Conservation (phyloP, 345 rosid genomes). For the Lumnitzera racemosa region DNA sequence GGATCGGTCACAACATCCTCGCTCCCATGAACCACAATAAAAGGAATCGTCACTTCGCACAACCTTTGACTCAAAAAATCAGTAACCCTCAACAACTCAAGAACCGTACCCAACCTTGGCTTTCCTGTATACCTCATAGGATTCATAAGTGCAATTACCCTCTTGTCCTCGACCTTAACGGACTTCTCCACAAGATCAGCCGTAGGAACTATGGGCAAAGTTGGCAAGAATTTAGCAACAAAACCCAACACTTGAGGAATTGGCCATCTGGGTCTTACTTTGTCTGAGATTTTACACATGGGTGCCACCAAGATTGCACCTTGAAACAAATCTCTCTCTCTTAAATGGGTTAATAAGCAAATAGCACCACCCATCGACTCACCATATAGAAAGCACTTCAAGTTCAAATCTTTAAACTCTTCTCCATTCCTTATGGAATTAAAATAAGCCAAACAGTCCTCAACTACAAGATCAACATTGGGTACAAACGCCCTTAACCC, state of each 20-base stretch:
- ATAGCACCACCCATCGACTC: constrained; percentile 91
- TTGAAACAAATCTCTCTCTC: constrained; percentile 40
- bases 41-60: constrained; percentile 49
- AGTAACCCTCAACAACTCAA: constrained; percentile 65
- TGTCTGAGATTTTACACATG: constrained; percentile 80
- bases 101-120: constrained; percentile 75
- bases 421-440: constrained; percentile 27
- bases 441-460: constrained; percentile 52
- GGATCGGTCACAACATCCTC: constrained; percentile 81
- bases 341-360: constrained; percentile 50
- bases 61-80: constrained; percentile 39
- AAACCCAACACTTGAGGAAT: constrained; percentile 43
- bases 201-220: constrained; percentile 66
- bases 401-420: constrained; percentile 20
- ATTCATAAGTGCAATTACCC: constrained; percentile 42
- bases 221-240: constrained; percentile 62
- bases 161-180: constrained; percentile 57
- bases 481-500: constrained; percentile 65
- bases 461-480: constrained; percentile 54
- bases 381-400: constrained; percentile 61
- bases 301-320: constrained; percentile 79
- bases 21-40: constrained; percentile 62
- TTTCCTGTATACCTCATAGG: constrained; percentile 65
- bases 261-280: constrained; percentile 73
- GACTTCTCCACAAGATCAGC: constrained; percentile 53